Evolutionary conservation across 148 eudicot species (phyloP).

Genomic region (Rhododendron kiyosumense): DNA sequence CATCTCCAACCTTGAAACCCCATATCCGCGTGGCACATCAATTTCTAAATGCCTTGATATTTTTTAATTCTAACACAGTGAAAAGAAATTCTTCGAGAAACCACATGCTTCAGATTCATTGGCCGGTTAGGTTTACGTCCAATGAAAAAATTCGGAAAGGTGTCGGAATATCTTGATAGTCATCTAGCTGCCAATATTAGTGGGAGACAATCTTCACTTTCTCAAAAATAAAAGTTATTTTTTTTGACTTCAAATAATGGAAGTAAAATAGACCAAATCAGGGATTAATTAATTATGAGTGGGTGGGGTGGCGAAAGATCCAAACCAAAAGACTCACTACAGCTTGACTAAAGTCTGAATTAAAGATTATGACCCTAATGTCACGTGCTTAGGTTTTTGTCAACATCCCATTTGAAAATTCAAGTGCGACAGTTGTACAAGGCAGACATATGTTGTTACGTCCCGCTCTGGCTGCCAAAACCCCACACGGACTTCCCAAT

Average conservation of each 20-base stretch:
- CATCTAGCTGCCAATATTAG: not conserved
- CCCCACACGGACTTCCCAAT: no score
- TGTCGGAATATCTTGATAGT: not conserved
- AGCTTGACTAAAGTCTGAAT: not conserved
- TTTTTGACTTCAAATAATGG: not conserved
- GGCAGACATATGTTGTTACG: no score
- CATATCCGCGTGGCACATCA: not conserved
- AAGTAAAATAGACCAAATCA: not conserved
- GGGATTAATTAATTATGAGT: not conserved
- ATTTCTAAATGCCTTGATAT: not conserved
- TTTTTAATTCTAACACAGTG: not conserved
- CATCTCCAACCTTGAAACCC: not conserved
- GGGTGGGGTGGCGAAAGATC: not conserved
- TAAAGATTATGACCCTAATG: not conserved
- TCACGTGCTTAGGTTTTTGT: not conserved
- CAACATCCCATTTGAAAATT: not conserved
- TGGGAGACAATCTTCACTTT: constrained; percentile 2
- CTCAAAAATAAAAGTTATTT: not conserved
- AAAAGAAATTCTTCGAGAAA: not conserved
- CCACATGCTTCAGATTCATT: not conserved
- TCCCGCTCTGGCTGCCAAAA: no score
- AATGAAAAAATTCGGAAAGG: not conserved
- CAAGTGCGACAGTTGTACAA: not conserved
- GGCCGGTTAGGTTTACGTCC: constrained; percentile 3
- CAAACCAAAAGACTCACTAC: not conserved